A percentile compares a stretch with the other conserved stretches of the same genome.
These are phyloP conservation scores for Dioscorea cayenensis DNA, from an alignment of 116 monocot species.

Conservation along the genomic window DNA sequence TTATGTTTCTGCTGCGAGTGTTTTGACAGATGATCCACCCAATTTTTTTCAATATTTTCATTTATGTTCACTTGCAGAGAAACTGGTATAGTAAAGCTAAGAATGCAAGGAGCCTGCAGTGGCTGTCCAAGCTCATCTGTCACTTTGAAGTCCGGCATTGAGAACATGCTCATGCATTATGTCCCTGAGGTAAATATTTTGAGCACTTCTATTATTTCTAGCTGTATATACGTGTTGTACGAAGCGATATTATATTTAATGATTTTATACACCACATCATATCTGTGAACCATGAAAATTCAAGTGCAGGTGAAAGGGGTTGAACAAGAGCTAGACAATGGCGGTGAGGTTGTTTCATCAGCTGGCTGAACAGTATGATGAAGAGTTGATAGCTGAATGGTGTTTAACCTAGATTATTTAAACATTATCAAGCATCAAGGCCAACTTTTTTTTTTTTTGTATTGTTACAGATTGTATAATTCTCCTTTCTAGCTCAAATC, in stretches of 20 bases:
- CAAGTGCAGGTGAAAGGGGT: slow-evolving; percentile 52
- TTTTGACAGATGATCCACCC: not conserved
- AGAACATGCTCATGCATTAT: slow-evolving; percentile 99
- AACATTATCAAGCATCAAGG: no score
- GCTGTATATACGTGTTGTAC: not conserved
- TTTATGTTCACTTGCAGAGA: slow-evolving; percentile 33
- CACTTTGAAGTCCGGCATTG: slow-evolving; percentile 96
- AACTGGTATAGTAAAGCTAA: slow-evolving; percentile 80
- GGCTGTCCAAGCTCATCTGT: slow-evolving; percentile 98
- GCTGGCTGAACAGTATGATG: slow-evolving; percentile 16
- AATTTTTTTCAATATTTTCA: not conserved
- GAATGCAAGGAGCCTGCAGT: slow-evolving; percentile 97
- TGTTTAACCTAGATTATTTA: no score
- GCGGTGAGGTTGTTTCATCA: slow-evolving; percentile 27
- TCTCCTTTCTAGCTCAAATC: not conserved
- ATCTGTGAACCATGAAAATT: no score
- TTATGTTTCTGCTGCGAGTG: no score
- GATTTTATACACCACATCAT: not conserved
- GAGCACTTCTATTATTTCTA: not conserved
- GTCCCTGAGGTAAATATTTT: slow-evolving; percentile 67
- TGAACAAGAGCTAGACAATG: slow-evolving; percentile 51
- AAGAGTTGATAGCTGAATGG: not conserved
- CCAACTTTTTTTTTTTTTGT: no score
- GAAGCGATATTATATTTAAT: not conserved
- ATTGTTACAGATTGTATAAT: slow-evolving; percentile 4